Evolutionary conservation across 805 yeast genomes (phyloP).

Genomic region (Candida schatavii): DNA sequence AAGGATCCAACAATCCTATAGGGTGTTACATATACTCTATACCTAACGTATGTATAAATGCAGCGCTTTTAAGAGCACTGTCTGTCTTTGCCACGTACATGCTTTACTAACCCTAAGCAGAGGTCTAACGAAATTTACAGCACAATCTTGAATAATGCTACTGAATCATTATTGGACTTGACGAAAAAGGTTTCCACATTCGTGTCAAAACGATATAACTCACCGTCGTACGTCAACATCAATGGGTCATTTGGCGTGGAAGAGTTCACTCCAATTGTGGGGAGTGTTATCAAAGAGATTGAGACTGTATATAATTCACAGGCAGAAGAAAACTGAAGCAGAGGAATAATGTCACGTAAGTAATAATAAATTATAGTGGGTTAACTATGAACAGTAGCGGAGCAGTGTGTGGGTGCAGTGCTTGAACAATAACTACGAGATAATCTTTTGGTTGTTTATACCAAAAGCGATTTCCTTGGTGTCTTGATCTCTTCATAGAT

Average conservation of each 20-base stretch:
- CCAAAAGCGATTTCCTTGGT: too few relatives aligned
- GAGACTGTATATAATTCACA: constrained; percentile 15
- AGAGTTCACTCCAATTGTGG: constrained; percentile 27
- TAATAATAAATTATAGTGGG: too few relatives aligned
- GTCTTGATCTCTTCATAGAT: too few relatives aligned
- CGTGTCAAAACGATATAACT: constrained; percentile 35
- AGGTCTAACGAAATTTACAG: constrained; percentile 29
- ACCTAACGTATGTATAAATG: constrained; percentile 22
- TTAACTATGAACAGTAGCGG: too few relatives aligned
- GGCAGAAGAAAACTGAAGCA: too few relatives aligned
- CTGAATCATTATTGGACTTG: constrained; percentile 40
- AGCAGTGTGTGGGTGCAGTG: too few relatives aligned
- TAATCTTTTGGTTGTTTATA: too few relatives aligned
- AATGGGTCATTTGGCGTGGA: constrained; percentile 37
- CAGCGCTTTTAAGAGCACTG: too few relatives aligned
- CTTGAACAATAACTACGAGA: too few relatives aligned
- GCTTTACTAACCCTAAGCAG: constrained; percentile 9
- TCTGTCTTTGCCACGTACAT: too few relatives aligned
- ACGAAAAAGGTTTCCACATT: constrained; percentile 41
- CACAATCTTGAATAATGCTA: constrained; percentile 42
- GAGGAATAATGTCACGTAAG: too few relatives aligned
- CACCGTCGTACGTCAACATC: constrained; percentile 46
- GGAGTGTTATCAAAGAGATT: constrained; percentile 24
- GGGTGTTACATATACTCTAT: constrained; percentile 47
- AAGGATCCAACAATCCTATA: constrained; percentile 26